These are phyloP conservation scores for Heliocybe sulcata DNA, from an alignment of 1,284 basidiomycete species.

Conservation along the genomic window DNA sequence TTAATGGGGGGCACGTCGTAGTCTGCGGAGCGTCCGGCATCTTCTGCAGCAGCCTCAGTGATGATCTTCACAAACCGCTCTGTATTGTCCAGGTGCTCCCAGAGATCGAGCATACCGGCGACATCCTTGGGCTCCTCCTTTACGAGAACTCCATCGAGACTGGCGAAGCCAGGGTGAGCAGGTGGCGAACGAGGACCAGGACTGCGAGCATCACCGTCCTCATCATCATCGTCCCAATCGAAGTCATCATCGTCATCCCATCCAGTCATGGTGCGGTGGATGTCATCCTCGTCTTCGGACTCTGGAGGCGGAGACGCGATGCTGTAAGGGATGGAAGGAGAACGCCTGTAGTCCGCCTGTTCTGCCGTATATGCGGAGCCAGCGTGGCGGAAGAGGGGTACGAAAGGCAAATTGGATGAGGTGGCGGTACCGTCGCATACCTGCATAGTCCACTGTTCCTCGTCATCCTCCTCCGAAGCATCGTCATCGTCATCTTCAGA, in stretches of 20 bases:
- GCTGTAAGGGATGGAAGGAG: slow-evolving; percentile 46
- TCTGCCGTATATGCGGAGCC: slow-evolving; percentile 12
- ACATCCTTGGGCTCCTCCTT: slow-evolving; percentile 57
- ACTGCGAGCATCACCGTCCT: slow-evolving; percentile 36
- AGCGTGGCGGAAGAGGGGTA: slow-evolving; percentile 27
- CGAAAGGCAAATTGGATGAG: slow-evolving; percentile 17
- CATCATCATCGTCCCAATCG: slow-evolving; percentile 11
- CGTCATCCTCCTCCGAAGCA: slow-evolving; percentile 21
- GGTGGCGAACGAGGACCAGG: slow-evolving; percentile 53
- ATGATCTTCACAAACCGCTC: slow-evolving; percentile 31
- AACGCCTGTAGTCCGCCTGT: slow-evolving; percentile 33
- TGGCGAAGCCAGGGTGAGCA: slow-evolving; percentile 23
- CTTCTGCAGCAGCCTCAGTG: slow-evolving; percentile 28
- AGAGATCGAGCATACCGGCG: slow-evolving; percentile 53
- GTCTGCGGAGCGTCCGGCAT: slow-evolving; percentile 10
- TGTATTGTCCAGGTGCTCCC: slow-evolving; percentile 42
- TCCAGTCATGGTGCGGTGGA: slow-evolving; percentile 34
- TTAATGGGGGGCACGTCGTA: slow-evolving; percentile 22
- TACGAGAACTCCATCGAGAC: slow-evolving; percentile 27
- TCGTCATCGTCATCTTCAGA: slow-evolving; percentile 13
- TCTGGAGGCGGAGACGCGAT: slow-evolving; percentile 57
- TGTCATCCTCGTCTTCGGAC: slow-evolving; percentile 48
- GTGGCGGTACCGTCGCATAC: slow-evolving; percentile 39
- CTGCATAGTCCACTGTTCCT: slow-evolving; percentile 21
- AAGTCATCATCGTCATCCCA: slow-evolving; percentile 36